Evolutionary conservation across 345 rosid genomes (phyloP), one percentile per base, ranked within the genome.

Genomic region (Sonneratia alba): DNA sequence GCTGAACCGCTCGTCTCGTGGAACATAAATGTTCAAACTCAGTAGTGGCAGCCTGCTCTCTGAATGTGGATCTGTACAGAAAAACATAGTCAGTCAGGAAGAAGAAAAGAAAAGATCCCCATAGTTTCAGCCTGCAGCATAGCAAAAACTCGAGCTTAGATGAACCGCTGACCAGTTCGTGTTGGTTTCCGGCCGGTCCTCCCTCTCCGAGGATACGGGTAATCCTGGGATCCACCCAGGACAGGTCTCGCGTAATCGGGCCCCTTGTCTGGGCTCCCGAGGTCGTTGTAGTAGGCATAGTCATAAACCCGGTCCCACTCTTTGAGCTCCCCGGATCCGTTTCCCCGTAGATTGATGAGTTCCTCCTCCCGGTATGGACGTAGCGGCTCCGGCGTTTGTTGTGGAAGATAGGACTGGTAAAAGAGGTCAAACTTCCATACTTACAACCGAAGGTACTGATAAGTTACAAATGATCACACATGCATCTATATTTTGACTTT

Each of bases 261-360:
- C 63, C 95, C 91, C 67, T 85, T 88, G 69, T 94, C 96, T 0
- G 97, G 97, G 76, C 73, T 77, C 73, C 90, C 97, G 73, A 94
- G 79, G 79, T 91, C 97, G 53, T 91, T 94, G 87, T 91, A 94
- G 80, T 72, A 81, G 77, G 80, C 97, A 73, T 91, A 91, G 74
- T 89, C 99, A 67, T 94, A 94, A 24, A 90, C 93, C 83, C 99
- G 87, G 76, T 94, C 97, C 99, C 99, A 91, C 70, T 91, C 97
- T 70, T 80, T 84, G 51, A 90, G 83, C 81, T 79, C 82, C 22
- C 83, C 85, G 51, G 72, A 81, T 6, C 88, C 91, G 69, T 87
- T 74, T 67, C 96, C 97, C n/a, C 90, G 83, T 24, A 94, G 84
- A 73, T 80, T 83, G 10, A 73, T 57, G 1, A 94, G 88, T 76